Conservation (phyloP, 129 eudicot species). For the sunflower (Helianthus annuus) region HanXRQr2.0-SUNRISE NC_035441.2:142941871-142942370, state of each 20-base stretch:
- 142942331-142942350: constrained; percentile 43
- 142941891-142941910: constrained; percentile 9
- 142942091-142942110: constrained; percentile 99
- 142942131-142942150: background rate
- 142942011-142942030: constrained; percentile 54
- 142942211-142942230: constrained; percentile 85
- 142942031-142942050: constrained; percentile 47
- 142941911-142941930: constrained; percentile 3
- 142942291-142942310: constrained; percentile 54
- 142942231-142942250: constrained; percentile 71
- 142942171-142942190: constrained; percentile 69
- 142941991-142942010: constrained; percentile 64
- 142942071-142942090: constrained; percentile 50
- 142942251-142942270: constrained; percentile 78
- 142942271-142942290: constrained; percentile 72
- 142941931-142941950: background rate
- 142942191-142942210: constrained; percentile 94
- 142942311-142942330: constrained; percentile 66
- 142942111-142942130: constrained; percentile 47
- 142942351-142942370: constrained; percentile 9
- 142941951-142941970: constrained; percentile 83
- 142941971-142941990: constrained; percentile 89
- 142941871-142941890: constrained; percentile 57
- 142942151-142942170: too few species aligned
- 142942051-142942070: constrained; percentile 79